Base-by-base conservation (phyloP, 805 yeast species). In the Brettanomyces nanus region DNA sequence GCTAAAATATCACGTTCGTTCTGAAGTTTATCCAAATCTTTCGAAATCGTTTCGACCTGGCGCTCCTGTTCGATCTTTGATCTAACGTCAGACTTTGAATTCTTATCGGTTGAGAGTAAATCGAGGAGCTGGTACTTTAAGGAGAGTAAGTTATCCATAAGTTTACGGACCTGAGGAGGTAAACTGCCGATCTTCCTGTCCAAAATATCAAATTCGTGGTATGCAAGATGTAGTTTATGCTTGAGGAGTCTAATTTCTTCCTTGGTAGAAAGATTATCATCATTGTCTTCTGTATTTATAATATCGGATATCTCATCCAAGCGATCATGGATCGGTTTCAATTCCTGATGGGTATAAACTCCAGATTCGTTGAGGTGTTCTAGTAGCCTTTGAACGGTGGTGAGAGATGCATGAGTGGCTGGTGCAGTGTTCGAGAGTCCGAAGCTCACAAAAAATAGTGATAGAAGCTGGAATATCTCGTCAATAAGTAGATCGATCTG, bases 371-470 rank as follows among this genome's bases (percentile, higher is more conserved):
- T 73, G 44, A 90, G 64, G 61, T 90, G 97, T 45, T 77, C 84
- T 47, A 92, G 67, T 41, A 92, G 64, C 48, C 92, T 77, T 60
- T 80, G 81, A 17, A 92, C 95, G 0, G 97, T 86, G 30, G 87
- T 71, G 30, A 90, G 63, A 3, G 95, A 84, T 5, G 95, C 90
- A 61, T 84, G 92, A 1, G 95, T 85, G 4, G 97, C 95, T 1
- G 97, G 95, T 1, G 96, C 95, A 26, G 86, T 73, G 48, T 86
- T 80, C 33, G 83, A 82, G 49, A 86, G 66, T 3, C 99, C 99
- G 42, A 94, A 92, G 2, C 97, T 85, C 52, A 90, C 75, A 59
- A 89, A 85, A 47, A 92, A 82, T 36, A 92, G 68, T 11, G 95
- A 82, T 32, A 90, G 63, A 34, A 92, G 63, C 58, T 90, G 96